These are phyloP conservation scores for Eucommia ulmoides DNA, from an alignment of 257 asterid genomes.

Conservation along the genomic window DNA sequence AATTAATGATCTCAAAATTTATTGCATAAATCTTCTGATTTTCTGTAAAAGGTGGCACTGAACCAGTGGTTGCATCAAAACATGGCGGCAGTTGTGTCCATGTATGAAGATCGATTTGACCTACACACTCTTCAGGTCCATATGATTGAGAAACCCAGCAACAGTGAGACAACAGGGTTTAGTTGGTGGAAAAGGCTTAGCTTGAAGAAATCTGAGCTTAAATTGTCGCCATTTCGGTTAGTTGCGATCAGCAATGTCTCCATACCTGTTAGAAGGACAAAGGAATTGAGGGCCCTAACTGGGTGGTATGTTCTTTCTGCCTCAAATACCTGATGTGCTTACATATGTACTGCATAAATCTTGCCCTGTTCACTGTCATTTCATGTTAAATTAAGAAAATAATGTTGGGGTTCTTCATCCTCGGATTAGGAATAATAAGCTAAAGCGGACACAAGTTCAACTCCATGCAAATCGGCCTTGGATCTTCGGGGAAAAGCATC, in stretches of 20 bases:
- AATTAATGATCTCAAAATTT: not conserved
- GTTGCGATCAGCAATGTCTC: slow-evolving; percentile 45
- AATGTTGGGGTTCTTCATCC: not conserved
- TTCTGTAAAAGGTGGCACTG: slow-evolving; percentile 59
- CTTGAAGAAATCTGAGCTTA: slow-evolving; percentile 27
- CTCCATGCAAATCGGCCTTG: not conserved
- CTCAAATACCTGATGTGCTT: slow-evolving; percentile 1
- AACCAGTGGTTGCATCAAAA: slow-evolving; percentile 89
- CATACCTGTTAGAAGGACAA: slow-evolving; percentile 75
- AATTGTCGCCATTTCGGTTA: slow-evolving; percentile 25
- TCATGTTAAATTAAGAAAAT: not conserved
- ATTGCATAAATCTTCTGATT: not conserved
- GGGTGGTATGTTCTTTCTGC: slow-evolving; percentile 56
- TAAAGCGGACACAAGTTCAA: no score
- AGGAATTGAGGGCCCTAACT: slow-evolving; percentile 72
- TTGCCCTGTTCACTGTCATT: not conserved
- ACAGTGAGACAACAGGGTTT: slow-evolving; percentile 25
- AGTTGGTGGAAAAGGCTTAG: slow-evolving; percentile 72
- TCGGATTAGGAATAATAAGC: no score
- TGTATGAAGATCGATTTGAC: slow-evolving; percentile 91
- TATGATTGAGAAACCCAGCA: slow-evolving; percentile 26
- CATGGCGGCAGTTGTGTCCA: slow-evolving; percentile 81
- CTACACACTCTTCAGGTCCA: slow-evolving; percentile 50
- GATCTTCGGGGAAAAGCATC: not conserved
- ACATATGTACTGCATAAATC: not conserved